phyloP scores from a whole-genome alignment of 73 alveolate genomes.

The Effrenium voratum region DNA sequence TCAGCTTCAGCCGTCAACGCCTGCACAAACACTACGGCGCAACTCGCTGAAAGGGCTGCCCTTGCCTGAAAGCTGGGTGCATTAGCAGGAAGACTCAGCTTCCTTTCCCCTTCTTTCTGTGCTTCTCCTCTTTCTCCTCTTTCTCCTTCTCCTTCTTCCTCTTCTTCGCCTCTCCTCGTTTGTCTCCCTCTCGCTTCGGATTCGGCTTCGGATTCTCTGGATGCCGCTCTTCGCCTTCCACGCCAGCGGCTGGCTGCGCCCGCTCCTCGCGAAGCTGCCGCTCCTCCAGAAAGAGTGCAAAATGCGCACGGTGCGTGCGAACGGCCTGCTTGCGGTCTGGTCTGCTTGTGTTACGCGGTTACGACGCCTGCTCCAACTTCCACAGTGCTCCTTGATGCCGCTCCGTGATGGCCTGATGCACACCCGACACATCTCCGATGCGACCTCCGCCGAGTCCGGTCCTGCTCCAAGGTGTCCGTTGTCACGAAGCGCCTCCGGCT shows the following conservation, averaged over 20 bases:
- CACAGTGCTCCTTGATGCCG: constrained; percentile 60
- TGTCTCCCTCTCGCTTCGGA: neutral
- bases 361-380: constrained; percentile 22
- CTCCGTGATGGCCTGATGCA: constrained; percentile 58
- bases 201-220: neutral
- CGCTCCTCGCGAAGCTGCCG: neutral
- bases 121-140: neutral
- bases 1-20: neutral
- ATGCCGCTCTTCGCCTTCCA: neutral
- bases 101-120: neutral
- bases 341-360: constrained; percentile 43
- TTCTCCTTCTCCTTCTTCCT: neutral
- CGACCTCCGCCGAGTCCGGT: too few relatives aligned
- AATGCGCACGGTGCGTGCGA: neutral
- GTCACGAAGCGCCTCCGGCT: constrained; percentile 52
- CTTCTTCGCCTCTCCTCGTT: neutral
- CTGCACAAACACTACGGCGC: neutral
- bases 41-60: neutral
- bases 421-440: too few relatives aligned
- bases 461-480: constrained; percentile 53
- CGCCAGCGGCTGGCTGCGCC: neutral
- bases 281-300: neutral
- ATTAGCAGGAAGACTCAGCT: too few relatives aligned
- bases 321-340: too few relatives aligned
- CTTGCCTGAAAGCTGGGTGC: too few relatives aligned